Evolutionary conservation across 1,284 basidiomycete genomes (phyloP).

Genomic region (Mycocalia duriaeana): DNA sequence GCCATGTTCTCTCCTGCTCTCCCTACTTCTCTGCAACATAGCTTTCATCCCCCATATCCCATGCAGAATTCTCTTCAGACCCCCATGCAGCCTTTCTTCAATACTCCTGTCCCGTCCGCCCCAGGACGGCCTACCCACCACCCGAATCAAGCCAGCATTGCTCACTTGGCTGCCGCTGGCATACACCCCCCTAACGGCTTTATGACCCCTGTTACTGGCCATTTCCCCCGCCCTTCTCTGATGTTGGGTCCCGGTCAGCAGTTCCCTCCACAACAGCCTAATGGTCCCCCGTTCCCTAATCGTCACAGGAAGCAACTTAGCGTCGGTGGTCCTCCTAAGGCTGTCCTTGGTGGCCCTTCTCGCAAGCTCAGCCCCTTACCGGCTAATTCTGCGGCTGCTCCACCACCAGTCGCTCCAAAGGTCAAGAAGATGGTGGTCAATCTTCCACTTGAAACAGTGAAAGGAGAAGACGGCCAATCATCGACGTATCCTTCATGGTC

Average conservation of each 20-base stretch:
- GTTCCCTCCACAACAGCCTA: slow-evolving; percentile 25
- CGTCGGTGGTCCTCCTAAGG: slow-evolving; percentile 79
- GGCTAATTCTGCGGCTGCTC: slow-evolving; percentile 16
- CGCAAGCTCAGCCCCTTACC: slow-evolving; percentile 69
- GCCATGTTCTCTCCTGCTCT: slow-evolving; percentile 62
- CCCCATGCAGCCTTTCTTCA: slow-evolving; percentile 65
- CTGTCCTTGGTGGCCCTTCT: slow-evolving; percentile 69
- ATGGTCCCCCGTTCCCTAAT: slow-evolving; percentile 45
- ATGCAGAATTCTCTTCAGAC: slow-evolving; percentile 52
- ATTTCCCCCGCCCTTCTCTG: slow-evolving; percentile 53
- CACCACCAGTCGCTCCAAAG: slow-evolving; percentile 46
- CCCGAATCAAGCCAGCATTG: slow-evolving; percentile 50
- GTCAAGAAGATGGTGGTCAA: slow-evolving; percentile 65
- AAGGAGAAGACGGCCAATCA: slow-evolving; percentile 37
- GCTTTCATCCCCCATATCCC: slow-evolving; percentile 53
- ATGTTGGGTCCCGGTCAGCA: slow-evolving; percentile 30
- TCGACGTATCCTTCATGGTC: slow-evolving; percentile 56
- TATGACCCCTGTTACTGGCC: slow-evolving; percentile 56
- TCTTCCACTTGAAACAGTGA: slow-evolving; percentile 62
- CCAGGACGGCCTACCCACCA: slow-evolving; percentile 53
- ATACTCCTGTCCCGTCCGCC: slow-evolving; percentile 41
- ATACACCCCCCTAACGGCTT: slow-evolving; percentile 52
- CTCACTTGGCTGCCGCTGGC: slow-evolving; percentile 50
- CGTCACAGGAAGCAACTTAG: slow-evolving; percentile 59
- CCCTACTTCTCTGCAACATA: slow-evolving; percentile 54